Conservation (phyloP, 129 eudicot species). For the Solidago caesia region DNA sequence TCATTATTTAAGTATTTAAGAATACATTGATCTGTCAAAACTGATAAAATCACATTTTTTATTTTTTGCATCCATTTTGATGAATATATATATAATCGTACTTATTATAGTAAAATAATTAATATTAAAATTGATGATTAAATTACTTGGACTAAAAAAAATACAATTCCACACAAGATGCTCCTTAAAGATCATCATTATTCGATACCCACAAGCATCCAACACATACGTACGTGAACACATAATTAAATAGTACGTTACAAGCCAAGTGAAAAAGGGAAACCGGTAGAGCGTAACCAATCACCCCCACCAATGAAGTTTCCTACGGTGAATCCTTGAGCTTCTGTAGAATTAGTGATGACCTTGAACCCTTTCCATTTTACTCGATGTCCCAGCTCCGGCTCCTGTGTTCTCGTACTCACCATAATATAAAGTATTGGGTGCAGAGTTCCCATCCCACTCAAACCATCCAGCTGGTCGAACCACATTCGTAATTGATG, state of each 20-base stretch:
- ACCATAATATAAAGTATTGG: conserved; percentile 47
- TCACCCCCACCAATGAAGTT: conserved; percentile 60
- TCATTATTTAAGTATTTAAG: too few relatives aligned
- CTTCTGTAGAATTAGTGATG: conserved; percentile 59
- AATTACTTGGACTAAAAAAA: not conserved
- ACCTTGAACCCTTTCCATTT: conserved; percentile 70
- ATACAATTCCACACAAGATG: not conserved
- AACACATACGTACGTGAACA: too few relatives aligned
- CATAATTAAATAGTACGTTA: conserved; percentile 27
- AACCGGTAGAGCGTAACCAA: conserved; percentile 61
- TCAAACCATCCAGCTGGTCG: conserved; percentile 77
- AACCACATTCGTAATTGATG: conserved; percentile 50
- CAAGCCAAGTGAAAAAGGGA: conserved; percentile 67
- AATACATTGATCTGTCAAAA: too few relatives aligned
- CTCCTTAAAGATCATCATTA: too few relatives aligned
- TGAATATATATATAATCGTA: too few relatives aligned
- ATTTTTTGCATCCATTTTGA: too few relatives aligned
- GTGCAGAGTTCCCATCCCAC: conserved; percentile 69
- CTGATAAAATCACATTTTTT: too few relatives aligned
- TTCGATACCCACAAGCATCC: too few relatives aligned
- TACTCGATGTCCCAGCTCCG: conserved; percentile 72
- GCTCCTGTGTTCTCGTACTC: conserved; percentile 77
- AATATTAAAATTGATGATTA: not conserved
- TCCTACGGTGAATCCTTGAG: conserved; percentile 55
- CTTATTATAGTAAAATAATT: too few relatives aligned